phyloP scores from a whole-genome alignment of 1,284 basidiomycete genomes.

The Rhodotorula sp. region DNA sequence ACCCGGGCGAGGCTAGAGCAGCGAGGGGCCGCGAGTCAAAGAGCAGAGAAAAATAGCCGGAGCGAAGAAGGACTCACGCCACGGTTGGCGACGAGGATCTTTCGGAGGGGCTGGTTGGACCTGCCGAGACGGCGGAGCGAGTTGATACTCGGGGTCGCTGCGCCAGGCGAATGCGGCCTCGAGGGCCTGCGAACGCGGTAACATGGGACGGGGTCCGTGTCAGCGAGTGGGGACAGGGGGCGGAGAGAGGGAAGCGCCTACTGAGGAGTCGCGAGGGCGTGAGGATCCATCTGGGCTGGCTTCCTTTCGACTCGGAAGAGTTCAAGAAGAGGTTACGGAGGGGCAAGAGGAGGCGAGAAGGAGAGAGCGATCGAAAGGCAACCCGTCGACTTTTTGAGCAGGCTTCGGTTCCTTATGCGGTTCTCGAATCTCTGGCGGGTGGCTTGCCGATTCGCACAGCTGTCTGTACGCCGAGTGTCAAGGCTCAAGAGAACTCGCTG shows the following conservation, averaged over 20 bases:
- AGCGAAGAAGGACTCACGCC: constrained; percentile 61
- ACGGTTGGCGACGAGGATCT: constrained; percentile 75
- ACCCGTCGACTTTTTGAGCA: too few relatives aligned
- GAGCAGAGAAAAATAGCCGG: neutral
- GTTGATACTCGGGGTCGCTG: constrained; percentile 24
- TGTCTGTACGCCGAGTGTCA: too few relatives aligned
- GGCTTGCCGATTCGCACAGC: too few relatives aligned
- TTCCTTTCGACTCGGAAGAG: neutral
- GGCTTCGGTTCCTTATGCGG: too few relatives aligned
- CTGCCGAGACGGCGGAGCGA: constrained; percentile 25
- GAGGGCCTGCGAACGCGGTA: constrained; percentile 13
- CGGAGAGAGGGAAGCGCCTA: neutral
- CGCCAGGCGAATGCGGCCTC: constrained; percentile 7
- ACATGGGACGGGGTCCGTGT: neutral
- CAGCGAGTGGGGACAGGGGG: neutral
- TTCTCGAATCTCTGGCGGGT: too few relatives aligned
- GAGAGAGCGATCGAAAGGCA: too few relatives aligned
- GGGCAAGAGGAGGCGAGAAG: neutral
- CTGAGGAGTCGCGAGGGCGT: neutral
- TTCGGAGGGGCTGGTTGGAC: constrained; percentile 22
- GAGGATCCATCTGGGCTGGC: neutral
- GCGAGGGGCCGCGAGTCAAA: neutral
- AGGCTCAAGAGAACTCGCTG: too few relatives aligned
- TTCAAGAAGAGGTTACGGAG: neutral
- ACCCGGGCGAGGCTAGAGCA: neutral